Evolutionary conservation across 1,284 basidiomycete genomes (phyloP).

Genomic region (Phellopilus nigrolimitatus): DNA sequence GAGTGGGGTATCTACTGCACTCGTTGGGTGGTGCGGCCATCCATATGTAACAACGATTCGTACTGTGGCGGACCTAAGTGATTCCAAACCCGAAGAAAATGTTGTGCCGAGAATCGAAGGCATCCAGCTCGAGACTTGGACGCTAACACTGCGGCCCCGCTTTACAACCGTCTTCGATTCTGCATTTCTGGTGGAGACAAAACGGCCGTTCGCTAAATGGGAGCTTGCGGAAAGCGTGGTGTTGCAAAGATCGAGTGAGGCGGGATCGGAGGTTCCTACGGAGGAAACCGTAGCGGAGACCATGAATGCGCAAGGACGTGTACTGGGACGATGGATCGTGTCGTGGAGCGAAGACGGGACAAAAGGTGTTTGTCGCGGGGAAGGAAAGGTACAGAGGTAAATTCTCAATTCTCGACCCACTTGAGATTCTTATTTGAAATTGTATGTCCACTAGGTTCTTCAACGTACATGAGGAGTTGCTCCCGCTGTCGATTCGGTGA

Average conservation of each 20-base stretch:
- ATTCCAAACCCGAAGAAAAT: conserved; percentile 30
- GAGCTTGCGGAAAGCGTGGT: conserved; percentile 58
- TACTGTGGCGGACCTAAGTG: conserved; percentile 32
- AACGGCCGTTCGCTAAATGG: conserved; percentile 77
- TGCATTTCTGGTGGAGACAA: conserved; percentile 64
- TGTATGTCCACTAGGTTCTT: conserved; percentile 50
- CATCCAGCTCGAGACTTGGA: conserved; percentile 70
- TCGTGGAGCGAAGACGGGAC: conserved; percentile 60
- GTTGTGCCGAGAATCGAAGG: conserved; percentile 33
- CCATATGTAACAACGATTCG: conserved; percentile 48
- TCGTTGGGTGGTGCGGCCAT: conserved; percentile 67
- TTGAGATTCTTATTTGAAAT: conserved; percentile 11
- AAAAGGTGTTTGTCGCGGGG: conserved; percentile 50
- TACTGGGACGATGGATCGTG: conserved; percentile 76
- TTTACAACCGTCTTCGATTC: conserved; percentile 72
- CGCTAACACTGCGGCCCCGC: conserved; percentile 54
- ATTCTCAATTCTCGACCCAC: conserved; percentile 25
- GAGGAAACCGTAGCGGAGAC: conserved; percentile 80
- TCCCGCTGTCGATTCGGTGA: conserved; percentile 30
- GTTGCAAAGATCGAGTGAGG: conserved; percentile 37
- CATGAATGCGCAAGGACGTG: conserved; percentile 51
- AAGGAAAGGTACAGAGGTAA: conserved; percentile 61
- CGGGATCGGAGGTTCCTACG: conserved; percentile 38
- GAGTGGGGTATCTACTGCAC: conserved; percentile 64
- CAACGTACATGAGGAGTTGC: conserved; percentile 79